Conservation (phyloP, 805 yeast species). For the Isabelozyma heimii region DNA sequence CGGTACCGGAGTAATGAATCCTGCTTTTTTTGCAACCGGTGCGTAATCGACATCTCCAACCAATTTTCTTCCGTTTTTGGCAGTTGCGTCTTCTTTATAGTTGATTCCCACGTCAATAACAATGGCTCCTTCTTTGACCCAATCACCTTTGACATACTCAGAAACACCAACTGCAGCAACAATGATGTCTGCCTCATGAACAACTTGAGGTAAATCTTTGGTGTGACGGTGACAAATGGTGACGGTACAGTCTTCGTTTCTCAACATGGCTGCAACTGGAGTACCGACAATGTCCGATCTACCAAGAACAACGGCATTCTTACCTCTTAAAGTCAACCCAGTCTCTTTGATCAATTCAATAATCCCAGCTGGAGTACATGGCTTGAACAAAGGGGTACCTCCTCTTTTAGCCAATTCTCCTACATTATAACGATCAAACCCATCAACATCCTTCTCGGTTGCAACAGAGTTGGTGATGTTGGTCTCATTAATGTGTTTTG, state of each 20-base stretch:
- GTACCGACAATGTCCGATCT: conserved; percentile 95
- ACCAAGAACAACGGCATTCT: conserved; percentile 87
- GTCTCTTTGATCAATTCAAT: conserved; percentile 74
- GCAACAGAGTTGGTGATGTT: conserved; percentile 77
- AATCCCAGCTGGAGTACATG: conserved; percentile 95
- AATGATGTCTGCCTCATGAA: conserved; percentile 77
- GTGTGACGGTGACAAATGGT: conserved; percentile 82
- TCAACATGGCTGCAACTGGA: conserved; percentile 83
- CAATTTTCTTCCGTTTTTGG: conserved; percentile 74
- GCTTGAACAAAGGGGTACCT: conserved; percentile 78
- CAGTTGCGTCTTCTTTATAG: conserved; percentile 71
- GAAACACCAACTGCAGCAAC: conserved; percentile 92
- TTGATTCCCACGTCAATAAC: conserved; percentile 96
- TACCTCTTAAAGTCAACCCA: conserved; percentile 68
- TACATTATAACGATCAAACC: conserved; percentile 83
- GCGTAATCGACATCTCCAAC: conserved; percentile 95
- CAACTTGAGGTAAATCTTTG: conserved; percentile 50
- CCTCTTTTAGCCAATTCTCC: conserved; percentile 89
- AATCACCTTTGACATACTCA: conserved; percentile 77
- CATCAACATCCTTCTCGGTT: conserved; percentile 89
- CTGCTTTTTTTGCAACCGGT: conserved; percentile 59
- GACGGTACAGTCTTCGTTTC: conserved; percentile 81
- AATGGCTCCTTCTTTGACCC: conserved; percentile 81
- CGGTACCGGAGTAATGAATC: conserved; percentile 90
- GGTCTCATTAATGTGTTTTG: conserved; percentile 75